Evolutionary conservation across 768 basidiomycete genomes (phyloP), one percentile per base, ranked within the genome.

Genomic region (Hydnomerulius pinastri): DNA sequence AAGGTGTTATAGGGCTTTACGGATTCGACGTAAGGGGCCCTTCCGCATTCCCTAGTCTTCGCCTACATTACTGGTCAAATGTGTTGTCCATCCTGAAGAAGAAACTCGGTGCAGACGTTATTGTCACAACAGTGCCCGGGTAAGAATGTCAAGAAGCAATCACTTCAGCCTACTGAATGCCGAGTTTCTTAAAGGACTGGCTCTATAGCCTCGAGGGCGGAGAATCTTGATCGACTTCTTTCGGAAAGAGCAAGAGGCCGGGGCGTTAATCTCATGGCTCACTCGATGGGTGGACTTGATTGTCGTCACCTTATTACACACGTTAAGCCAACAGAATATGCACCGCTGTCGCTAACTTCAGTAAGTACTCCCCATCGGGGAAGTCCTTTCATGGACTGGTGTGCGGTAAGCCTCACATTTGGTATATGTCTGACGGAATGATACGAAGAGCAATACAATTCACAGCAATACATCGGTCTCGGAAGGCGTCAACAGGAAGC

Each of bases 381-480:
- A 28, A 92, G 90, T 59, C 94, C 96, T 1, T 98, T 99, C 70
- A 99, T 99, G 97, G 92, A 97, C 66, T 99, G 97, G 97, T 98
- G 96, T 73, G 78, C 83, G 42, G 91, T 90, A 61, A 62, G 87
- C 28, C 40, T 33, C 24, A 30, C 46, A 42, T 51, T 23, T 43
- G 30, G 53, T 48, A 48, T 41, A 51, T 43, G 8, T 52, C 30
- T 1, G 7, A 8, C 28, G 39, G 56, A 44, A 21, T 39, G 15
- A 40, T 51, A 50, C 35, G 50, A 57, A 51, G 53, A 66, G 41
- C 32, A 53, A 29, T 40, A 38, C 39, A 44, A 66, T 43, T 33
- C 44, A 51, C 57, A 92, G 87, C 89, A 88, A 38, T 89, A 96
- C 59, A 90, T 99, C 57, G 97, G 97, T 7, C 83, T 99, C 28